These are phyloP conservation scores for Prunus campanulata DNA, from an alignment of 306 rosid species.

Conservation along the genomic window DNA sequence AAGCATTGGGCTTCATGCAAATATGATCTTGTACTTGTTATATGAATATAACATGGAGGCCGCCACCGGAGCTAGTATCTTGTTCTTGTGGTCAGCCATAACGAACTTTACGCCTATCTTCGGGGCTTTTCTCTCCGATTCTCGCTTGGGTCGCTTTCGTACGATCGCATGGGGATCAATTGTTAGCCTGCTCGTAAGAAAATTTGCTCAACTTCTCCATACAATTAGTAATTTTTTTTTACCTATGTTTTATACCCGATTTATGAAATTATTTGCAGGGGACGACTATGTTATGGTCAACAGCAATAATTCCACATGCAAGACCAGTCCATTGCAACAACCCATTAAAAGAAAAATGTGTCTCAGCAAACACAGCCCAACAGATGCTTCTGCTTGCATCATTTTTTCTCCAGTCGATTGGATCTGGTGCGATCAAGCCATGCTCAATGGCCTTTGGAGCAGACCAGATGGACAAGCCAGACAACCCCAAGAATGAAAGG, in stretches of 20 bases:
- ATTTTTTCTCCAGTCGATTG: constrained; percentile 59
- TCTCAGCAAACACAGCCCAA: constrained; percentile 32
- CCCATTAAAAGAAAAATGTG: constrained; percentile 28
- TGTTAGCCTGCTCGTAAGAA: constrained; percentile 50
- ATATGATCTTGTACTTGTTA: constrained; percentile 59
- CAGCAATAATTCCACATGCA: constrained; percentile 56
- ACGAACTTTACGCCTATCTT: constrained; percentile 44
- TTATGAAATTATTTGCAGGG: constrained; percentile 38
- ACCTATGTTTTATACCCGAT: too few relatives aligned
- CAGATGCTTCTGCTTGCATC: constrained; percentile 43
- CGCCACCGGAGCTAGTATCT: constrained; percentile 37
- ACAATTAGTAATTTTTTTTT: not conserved
- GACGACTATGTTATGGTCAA: constrained; percentile 51
- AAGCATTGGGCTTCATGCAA: constrained; percentile 56
- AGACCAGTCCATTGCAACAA: constrained; percentile 56
- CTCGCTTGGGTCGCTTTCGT: constrained; percentile 64
- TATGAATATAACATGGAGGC: constrained; percentile 44
- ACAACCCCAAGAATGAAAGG: constrained; percentile 42
- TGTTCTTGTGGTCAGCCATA: constrained; percentile 55
- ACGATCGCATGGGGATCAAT: constrained; percentile 47
- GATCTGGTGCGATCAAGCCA: constrained; percentile 79
- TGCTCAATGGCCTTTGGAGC: constrained; percentile 77
- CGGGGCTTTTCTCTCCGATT: constrained; percentile 87
- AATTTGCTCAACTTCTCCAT: not conserved
- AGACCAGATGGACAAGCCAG: constrained; percentile 54